Evolutionary conservation across 345 rosid species (phyloP).

Genomic region (Corchorus olitorius): DNA sequence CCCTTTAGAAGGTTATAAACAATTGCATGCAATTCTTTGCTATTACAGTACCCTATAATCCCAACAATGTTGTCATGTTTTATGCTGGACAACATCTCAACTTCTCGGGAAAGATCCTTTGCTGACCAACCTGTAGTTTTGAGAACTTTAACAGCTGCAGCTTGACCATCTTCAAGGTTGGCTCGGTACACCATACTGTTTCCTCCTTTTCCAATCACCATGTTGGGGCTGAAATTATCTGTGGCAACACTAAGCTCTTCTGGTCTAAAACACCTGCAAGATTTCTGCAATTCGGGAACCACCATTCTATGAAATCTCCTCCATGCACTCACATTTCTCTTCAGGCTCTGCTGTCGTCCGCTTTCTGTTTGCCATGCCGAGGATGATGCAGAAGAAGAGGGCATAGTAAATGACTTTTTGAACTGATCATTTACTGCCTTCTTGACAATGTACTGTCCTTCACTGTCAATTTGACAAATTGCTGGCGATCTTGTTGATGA

Average conservation of each 20-base stretch:
- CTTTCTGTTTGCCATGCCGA: not conserved
- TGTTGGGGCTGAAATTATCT: constrained; percentile 27
- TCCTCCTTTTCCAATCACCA: constrained; percentile 43
- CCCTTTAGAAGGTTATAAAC: constrained; percentile 37
- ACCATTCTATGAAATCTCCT: constrained; percentile 21
- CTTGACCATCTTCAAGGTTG: constrained; percentile 28
- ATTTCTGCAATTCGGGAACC: constrained; percentile 11
- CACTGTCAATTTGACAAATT: not conserved
- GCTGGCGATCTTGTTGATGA: constrained; percentile 18
- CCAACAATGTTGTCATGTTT: constrained; percentile 37
- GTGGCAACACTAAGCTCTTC: constrained; percentile 34
- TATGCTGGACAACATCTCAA: constrained; percentile 31
- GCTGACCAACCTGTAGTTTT: constrained; percentile 25
- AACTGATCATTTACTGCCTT: not conserved
- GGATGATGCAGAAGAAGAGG: constrained; percentile 26
- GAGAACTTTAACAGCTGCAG: constrained; percentile 44
- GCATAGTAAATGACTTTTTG: constrained; percentile 21
- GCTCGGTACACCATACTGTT: constrained; percentile 34
- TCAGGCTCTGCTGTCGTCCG: not conserved
- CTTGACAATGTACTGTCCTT: constrained; percentile 14
- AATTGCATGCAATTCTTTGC: constrained; percentile 35
- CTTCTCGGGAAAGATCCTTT: constrained; percentile 41
- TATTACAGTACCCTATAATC: constrained; percentile 36
- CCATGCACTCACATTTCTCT: constrained; percentile 10
- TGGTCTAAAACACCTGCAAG: constrained; percentile 25